Evolutionary conservation across 1,284 basidiomycete genomes (phyloP), one percentile per base, ranked within the genome.

Genomic region (Abortiporus biennis): DNA sequence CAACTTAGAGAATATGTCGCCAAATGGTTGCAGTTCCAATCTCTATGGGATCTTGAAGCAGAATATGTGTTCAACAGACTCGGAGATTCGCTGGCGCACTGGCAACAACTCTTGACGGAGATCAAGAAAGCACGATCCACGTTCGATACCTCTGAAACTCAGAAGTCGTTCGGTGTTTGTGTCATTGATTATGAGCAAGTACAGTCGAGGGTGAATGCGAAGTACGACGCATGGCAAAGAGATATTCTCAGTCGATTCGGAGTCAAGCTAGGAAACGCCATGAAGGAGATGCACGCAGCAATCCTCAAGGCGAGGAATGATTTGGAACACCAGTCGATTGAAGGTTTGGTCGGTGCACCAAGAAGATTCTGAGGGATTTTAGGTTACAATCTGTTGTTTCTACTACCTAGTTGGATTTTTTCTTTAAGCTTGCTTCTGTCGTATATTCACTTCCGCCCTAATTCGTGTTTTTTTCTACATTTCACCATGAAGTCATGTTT

Each of bases 21-120:
- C 50, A 96, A 96, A 67, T 99, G 96, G 95, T 79, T 98, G 0
- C 93, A 95, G 59, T 99, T 99, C 78, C 96, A 99, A 64, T 95
- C 93, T 0, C 74, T 99, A 0, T 99, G 95, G 96, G 96, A 99
- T 62, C 80, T 98, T 38, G 93, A 99, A 64, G 79, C 93, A 12
- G 95, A 98, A 73, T 88, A 88, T 56, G 93, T 99, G 16, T 98
- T 96, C 74, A 86, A 83, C 54, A 85, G 89, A 0, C 82, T 98
- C 5, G 96, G 95, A 15, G 93, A 98, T 60, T 91, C 89, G 8
- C 79, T 99, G 16, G 80, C 79, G 1, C 76, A 85, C 60, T 99
- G 96, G 96, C 92, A 96, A 58, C 86, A 94, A 56, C 78, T 99
- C 1, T 74, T 99, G 6, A 90, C 86, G 3, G 94, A 96, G 62